Base-by-base conservation (phyloP, 768 basidiomycete species). In the Nidularia pulvinata region DNA sequence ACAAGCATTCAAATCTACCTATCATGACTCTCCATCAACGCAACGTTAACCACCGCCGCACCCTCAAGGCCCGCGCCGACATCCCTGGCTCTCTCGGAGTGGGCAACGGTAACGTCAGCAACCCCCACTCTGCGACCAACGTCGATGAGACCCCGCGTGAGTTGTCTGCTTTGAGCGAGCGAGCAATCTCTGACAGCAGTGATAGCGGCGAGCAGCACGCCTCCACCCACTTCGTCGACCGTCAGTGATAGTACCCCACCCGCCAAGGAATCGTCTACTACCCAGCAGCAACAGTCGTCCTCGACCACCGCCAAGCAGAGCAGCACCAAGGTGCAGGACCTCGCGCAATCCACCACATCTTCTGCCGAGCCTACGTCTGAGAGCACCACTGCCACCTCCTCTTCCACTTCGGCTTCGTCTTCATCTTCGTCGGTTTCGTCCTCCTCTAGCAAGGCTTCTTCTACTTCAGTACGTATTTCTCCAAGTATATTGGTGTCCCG, bases 21-120 rank as follows among this genome's bases (percentile, higher is more conserved):
- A 53, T 62, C 57, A 69, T 67, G 68, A 64, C 68, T 50, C 50
- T 66, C 16, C 64, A 69, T 54, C 61, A 68, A 45, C 67, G 65
- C 57, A 57, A 54, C 33, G 52, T 55, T 45, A 10, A 11, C 22
- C 11, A 10, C 45, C 70, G 67, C 53, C 65, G 65, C 36, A 57
- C 62, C 46, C 49, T 69, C 51, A 60, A 57, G 22, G 64, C 61
- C 36, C 65, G 65, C 7, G 22, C 19, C 45, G 9, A 7, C 45
- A 19, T 7, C 45, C 7, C 45, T 46, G 19, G 9, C 45, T 10
- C 9, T 25, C 11, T 7, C 9, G 22, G 11, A 10, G 7, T 10
- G 45, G 45, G 22, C 7, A 19, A 22, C 2, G 45, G 36, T 4
- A 33, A 25, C 33, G 7, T 1, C 22, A 46, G 46, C 46, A 47